A percentile compares a stretch with the other conserved stretches of the same genome.
phyloP scores from a whole-genome alignment of 2,329 filamentous ascomycete species.

The Pseudogymnoascus verrucosus region DNA sequence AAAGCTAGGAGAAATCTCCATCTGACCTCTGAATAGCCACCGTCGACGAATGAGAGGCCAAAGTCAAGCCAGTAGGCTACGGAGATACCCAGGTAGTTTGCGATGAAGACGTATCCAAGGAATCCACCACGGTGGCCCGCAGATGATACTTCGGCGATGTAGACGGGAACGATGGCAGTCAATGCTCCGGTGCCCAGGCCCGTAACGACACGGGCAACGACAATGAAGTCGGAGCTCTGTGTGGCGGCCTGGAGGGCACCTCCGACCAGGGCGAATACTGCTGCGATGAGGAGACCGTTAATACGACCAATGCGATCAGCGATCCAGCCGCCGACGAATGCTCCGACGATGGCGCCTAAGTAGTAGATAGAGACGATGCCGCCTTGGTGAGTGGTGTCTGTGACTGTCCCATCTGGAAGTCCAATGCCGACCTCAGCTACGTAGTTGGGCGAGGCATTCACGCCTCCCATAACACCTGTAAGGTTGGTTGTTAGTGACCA shows the following conservation, averaged over 20 bases:
- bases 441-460: conserved; percentile 37
- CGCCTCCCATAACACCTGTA: conserved; percentile 40
- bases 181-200: conserved; percentile 28
- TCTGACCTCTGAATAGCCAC: conserved; percentile 16
- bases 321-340: conserved; percentile 35
- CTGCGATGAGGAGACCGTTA: conserved; percentile 40
- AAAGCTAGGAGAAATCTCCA: conserved; percentile 28
- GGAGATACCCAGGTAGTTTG: conserved; percentile 25
- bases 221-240: conserved; percentile 26
- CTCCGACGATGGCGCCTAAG: conserved; percentile 24
- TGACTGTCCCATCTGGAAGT: conserved; percentile 21
- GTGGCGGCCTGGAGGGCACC: conserved; percentile 19
- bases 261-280: conserved; percentile 26
- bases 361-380: conserved; percentile 27
- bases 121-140: conserved; percentile 24
- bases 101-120: conserved; percentile 25
- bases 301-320: conserved; percentile 48
- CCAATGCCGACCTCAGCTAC: conserved; percentile 39
- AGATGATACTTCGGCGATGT: conserved; percentile 23
- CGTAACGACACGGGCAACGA: conserved; percentile 25
- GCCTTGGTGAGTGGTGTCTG: conserved; percentile 25
- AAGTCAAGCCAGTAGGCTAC: conserved; percentile 28
- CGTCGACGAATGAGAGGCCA: conserved; percentile 32
- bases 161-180: conserved; percentile 25
- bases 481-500: background rate